Percentiles rank a stretch among this genome's conserved stretches.
These are phyloP conservation scores for Exutisphaerella laricina DNA, from an alignment of 2,329 filamentous ascomycete species.

Conservation along the genomic window DNA sequence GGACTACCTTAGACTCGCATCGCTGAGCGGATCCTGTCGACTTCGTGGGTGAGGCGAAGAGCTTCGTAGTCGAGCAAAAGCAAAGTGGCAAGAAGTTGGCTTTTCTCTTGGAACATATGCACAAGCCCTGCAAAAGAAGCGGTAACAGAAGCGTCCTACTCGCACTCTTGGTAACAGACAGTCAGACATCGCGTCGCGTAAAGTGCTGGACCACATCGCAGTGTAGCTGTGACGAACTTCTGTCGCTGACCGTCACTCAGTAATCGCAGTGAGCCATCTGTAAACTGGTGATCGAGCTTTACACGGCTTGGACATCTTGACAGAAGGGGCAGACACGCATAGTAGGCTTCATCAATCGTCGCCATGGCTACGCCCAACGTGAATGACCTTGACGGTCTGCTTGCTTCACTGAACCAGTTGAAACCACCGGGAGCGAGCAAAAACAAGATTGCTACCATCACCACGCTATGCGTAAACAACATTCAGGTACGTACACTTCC, in stretches of 20 bases:
- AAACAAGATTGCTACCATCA: conserved; percentile 83
- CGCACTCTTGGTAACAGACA: no score
- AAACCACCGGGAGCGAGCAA: conserved; percentile 94
- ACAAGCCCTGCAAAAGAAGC: no score
- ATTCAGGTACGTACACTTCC: conserved; percentile 75
- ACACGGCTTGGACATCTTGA: conserved; percentile 9
- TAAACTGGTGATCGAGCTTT: conserved; percentile 15
- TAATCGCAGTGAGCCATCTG: conserved; percentile 22
- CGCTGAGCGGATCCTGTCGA: background rate
- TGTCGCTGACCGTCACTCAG: conserved; percentile 19
- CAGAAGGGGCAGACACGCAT: conserved; percentile 13
- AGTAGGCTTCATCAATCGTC: conserved; percentile 20
- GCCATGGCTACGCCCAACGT: conserved; percentile 58
- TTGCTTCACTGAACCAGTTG: conserved; percentile 84
- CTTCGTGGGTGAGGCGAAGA: background rate
- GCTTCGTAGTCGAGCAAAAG: conserved; percentile 3
- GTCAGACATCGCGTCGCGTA: conserved; percentile 5
- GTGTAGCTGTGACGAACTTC: conserved; percentile 17
- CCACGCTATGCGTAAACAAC: conserved; percentile 78
- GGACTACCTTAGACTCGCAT: background rate
- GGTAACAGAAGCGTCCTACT: no score
- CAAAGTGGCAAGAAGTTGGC: conserved; percentile 1
- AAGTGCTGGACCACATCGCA: no score
- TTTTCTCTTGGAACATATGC: background rate
- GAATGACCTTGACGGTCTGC: conserved; percentile 81